phyloP scores from a whole-genome alignment of 2,329 filamentous ascomycete species.

The Fusarium nanum region DNA sequence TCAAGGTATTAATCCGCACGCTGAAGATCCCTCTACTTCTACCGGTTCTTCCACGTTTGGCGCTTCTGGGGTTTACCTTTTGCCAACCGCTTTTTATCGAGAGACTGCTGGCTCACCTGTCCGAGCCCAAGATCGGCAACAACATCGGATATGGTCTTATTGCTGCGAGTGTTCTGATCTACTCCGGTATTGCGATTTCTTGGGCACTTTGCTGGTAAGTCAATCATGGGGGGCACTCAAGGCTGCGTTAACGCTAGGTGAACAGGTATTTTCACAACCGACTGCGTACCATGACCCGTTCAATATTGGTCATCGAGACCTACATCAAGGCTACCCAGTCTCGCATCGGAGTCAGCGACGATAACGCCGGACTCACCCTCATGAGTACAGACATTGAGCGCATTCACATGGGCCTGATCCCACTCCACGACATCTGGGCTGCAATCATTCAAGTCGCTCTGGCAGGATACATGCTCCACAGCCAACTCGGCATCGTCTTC shows the following conservation, averaged over 20 bases:
- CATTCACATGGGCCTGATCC: constrained; percentile 50
- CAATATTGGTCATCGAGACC: constrained; percentile 46
- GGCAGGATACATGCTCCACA: constrained; percentile 59
- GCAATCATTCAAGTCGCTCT: constrained; percentile 56
- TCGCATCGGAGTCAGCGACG: constrained; percentile 48
- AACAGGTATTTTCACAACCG: constrained; percentile 5
- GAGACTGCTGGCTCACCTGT: constrained; percentile 51
- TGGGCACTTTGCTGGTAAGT: constrained; percentile 53
- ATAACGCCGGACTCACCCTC: constrained; percentile 57
- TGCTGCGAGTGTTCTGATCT: constrained; percentile 54
- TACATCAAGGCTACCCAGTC: constrained; percentile 50
- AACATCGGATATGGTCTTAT: constrained; percentile 57
- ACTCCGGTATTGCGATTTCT: constrained; percentile 55
- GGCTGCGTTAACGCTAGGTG: background rate
- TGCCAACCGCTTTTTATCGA: constrained; percentile 59
- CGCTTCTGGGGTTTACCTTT: constrained; percentile 54
- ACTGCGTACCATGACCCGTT: constrained; percentile 48
- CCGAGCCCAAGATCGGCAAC: constrained; percentile 30
- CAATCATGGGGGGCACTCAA: rapidly evolving
- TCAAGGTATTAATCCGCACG: constrained; percentile 45
- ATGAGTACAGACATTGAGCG: constrained; percentile 62
- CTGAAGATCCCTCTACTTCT: constrained; percentile 49
- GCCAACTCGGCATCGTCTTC: constrained; percentile 60
- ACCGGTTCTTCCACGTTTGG: constrained; percentile 53
- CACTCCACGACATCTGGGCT: constrained; percentile 57